Evolutionary conservation across 345 rosid species (phyloP), one percentile per base, ranked within the genome.

Genomic region (Passiflora organensis): DNA sequence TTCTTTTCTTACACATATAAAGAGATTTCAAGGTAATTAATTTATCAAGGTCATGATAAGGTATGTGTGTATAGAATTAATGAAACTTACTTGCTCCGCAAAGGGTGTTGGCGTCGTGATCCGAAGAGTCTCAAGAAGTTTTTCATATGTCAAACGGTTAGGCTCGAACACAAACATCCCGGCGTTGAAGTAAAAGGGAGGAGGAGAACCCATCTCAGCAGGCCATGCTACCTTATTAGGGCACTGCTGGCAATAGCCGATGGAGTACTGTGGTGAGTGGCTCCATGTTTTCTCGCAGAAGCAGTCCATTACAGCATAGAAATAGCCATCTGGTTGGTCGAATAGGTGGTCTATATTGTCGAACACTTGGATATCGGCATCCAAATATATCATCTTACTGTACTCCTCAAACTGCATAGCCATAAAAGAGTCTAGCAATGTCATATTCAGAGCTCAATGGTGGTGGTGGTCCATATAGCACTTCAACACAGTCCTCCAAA

Each of bases 221-320:
- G 67, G 67, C 60, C 67, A 63, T 5, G 13, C 49, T 14, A 48
- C 60, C 37, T 32, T 63, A 5, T 38, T 55, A 2, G 60, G 67
- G 61, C 67, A 63, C 48, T 63, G 67, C 47, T 55, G 60, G 34
- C 67, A 63, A 32, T 63, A 63, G 1, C 67, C 60, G 53, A 63
- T 11, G 5, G 39, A 17, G 34, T 18, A 23, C n/a, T 63, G 67
- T 0, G 13, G 59, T 2, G 67, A 54, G 24, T 63, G 54, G 41
- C 60, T 63, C 67, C 67, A 63, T 18, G 60, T 55, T 48, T 63
- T 63, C 67, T 63, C 60, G 23, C 67, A 63, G 32, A 54, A 63
- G 41, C 67, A 54, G 34, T 54, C 67, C 67, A 38, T 55, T 4
- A 23, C 42, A 4, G 67, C 67, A 12, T 63, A 54, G 12, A 63